Base-by-base conservation (phyloP, 768 basidiomycete species). In the Kwoniella europaea region DNA sequence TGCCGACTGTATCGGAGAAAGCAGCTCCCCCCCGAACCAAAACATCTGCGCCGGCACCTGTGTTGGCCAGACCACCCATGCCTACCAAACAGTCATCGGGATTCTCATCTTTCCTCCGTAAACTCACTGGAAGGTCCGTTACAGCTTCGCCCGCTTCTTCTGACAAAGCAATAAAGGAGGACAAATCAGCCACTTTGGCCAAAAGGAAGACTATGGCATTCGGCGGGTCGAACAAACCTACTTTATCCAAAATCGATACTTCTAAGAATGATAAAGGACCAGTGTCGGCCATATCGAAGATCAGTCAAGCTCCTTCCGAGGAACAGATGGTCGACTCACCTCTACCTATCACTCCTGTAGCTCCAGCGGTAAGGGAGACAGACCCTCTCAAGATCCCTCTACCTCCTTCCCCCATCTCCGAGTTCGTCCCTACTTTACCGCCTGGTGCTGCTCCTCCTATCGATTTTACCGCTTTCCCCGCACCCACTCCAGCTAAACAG, bases 301-400 rank as follows among this genome's bases (percentile, higher is more conserved):
- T 12, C 16, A 58, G 18, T 42, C 54, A n/a, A 16, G 22, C 44
- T 16, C 12, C 15, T 13, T n/a, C 59, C 12, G 42, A 16, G 13
- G 2, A 46, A 18, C 65, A 22, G 16, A 4, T 58, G 13, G 46
- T 59, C 2, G 55, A 56, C 15, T 67, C 65, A 3, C 65, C 65
- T 42, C 27, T 60, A 57, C 63, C 61, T 10, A 43, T 69, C 41
- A 55, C 41, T 4, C 63, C 55, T 18, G 18, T 60, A 13, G 53
- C 29, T 24, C 64, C 43, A n/a, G 44, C 52, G 13, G 53, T 12
- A n/a, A 68, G 29, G 41, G 67, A 71, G 43, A 64, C 67, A 2
- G 72, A 79, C 35, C 78, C 78, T 2, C 20, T 43, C 16, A 50
- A 55, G 43, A 77, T 79, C 55, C 76, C 78, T 41, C 71, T 79